Base-by-base conservation (phyloP, 164 flowering plant genomes). In the Umbilicus rupestris region DNA sequence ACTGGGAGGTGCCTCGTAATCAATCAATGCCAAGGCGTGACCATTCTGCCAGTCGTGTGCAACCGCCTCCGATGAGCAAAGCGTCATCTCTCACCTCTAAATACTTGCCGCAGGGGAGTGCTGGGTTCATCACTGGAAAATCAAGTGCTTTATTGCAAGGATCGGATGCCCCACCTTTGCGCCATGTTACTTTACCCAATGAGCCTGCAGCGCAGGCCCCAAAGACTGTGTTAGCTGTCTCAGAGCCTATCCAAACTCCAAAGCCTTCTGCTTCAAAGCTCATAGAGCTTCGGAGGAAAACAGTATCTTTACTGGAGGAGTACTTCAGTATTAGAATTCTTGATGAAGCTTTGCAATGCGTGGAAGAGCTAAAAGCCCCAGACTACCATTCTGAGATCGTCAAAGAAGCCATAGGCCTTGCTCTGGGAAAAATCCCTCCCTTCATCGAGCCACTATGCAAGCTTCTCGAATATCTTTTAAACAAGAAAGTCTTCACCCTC, bases 1-100 rank as follows among this genome's bases (percentile, higher is more conserved):
- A 86, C 57, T 90, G 94, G 94, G 96, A 87, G 77, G 81, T 90
- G 45, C 85, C 86, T 15, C 70, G 89, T 62, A 62, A 72, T 65
- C 81, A 90, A 1, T 78, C 89, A 46, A 80, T 79, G 83, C 80
- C 84, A 2, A 81, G 74, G 71, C 82, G 76, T 30, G 78, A 82
- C 70, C 69, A 44, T 33, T 47, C 70, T 28, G 28, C 69, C 33
- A 74, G 71, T 2, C 89, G 83, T 52, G 68, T 68, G 39, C n/a
- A 75, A 62, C 66, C 84, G 26, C 83, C 83, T 1, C 26, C 72
- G 2, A 46, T 76, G 17, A 70, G 75, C 68, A 83, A 74, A 64
- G 30, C 80, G 2, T 69, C 82, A 5, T 49, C 85, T 0, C 20
- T 82, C 26, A 86, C 83, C 72, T 60, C 81, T 10, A 83, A 68